Conservation (phyloP, 2,329 filamentous ascomycete species). For the Colletotrichum spaethianum region DNA sequence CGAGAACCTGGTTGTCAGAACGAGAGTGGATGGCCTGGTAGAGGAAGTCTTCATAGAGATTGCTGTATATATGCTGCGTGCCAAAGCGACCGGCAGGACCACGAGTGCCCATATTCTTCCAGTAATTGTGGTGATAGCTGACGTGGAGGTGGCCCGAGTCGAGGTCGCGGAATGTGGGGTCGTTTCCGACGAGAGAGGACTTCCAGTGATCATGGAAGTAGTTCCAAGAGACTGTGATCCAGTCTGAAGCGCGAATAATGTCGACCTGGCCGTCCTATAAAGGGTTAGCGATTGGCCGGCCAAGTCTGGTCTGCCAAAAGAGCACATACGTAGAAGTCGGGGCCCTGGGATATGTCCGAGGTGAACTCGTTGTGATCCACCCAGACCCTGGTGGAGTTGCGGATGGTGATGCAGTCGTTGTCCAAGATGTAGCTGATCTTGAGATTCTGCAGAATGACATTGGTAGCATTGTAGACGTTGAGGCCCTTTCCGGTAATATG, state of each 20-base stretch:
- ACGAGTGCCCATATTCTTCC: constrained; percentile 60
- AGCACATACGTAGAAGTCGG: constrained; percentile 52
- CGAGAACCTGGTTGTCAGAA: constrained; percentile 63
- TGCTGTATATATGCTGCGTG: constrained; percentile 65
- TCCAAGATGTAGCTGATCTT: constrained; percentile 54
- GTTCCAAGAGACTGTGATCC: constrained; percentile 63
- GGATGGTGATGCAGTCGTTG: constrained; percentile 59
- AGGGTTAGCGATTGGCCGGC: not conserved
- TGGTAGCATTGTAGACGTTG: constrained; percentile 52
- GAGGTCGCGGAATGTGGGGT: constrained; percentile 54
- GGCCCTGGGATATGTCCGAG: constrained; percentile 56
- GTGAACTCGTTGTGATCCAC: constrained; percentile 63
- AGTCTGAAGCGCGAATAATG: constrained; percentile 60
- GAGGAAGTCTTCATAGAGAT: constrained; percentile 61
- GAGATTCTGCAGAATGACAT: constrained; percentile 58
- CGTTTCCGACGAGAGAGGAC: constrained; percentile 60
- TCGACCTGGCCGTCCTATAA: constrained; percentile 61
- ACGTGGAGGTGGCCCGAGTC: constrained; percentile 61
- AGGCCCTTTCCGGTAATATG: constrained; percentile 55
- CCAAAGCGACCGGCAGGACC: constrained; percentile 65
- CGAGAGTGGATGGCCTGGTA: constrained; percentile 65
- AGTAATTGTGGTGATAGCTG: constrained; percentile 66
- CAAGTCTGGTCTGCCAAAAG: not conserved
- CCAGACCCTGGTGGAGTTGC: constrained; percentile 62
- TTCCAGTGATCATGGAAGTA: constrained; percentile 64